Conservation (phyloP, 2,329 filamentous ascomycete species). For the Diaporthe humulicola region DNA sequence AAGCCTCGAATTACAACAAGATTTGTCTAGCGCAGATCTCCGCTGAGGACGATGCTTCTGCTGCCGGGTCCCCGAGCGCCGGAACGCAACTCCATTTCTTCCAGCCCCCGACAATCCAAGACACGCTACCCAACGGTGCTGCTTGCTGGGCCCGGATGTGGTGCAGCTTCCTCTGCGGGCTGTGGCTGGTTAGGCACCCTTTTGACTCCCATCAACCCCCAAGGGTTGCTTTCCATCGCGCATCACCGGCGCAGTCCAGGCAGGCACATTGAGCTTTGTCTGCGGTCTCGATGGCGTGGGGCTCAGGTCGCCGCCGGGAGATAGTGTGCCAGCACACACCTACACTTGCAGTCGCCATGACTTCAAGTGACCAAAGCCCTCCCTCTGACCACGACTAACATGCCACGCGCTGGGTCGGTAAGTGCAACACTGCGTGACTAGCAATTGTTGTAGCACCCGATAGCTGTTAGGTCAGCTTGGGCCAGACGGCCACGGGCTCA, state of each 20-base stretch:
- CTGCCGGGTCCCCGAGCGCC: conserved; percentile 28
- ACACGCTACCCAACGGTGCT: conserved; percentile 28
- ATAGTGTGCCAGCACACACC: neutral
- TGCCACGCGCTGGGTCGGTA: neutral
- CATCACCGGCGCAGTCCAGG: conserved; percentile 13
- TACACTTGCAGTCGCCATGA: conserved; percentile 11
- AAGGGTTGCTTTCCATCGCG: neutral
- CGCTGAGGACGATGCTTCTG: conserved; percentile 27
- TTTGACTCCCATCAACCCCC: conserved; percentile 1
- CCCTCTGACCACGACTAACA: neutral
- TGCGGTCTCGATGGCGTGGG: neutral
- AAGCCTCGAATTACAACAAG: conserved; percentile 28
- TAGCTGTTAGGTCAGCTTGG: conserved; percentile 18
- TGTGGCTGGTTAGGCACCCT: conserved; percentile 22
- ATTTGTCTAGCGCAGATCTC: conserved; percentile 30
- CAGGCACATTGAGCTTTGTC: conserved; percentile 15
- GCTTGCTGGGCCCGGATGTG: conserved; percentile 4
- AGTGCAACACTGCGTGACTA: conserved; percentile 33
- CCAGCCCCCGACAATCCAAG: conserved; percentile 33
- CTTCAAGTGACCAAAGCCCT: neutral
- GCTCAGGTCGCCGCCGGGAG: neutral
- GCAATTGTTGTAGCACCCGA: conserved; percentile 14
- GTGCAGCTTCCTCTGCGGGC: conserved; percentile 1
- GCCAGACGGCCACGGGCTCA: conserved; percentile 12
- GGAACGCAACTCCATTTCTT: conserved; percentile 31